Evolutionary conservation across 2,329 filamentous ascomycete genomes (phyloP).

Genomic region (Penicillium fuscoglaucum): DNA sequence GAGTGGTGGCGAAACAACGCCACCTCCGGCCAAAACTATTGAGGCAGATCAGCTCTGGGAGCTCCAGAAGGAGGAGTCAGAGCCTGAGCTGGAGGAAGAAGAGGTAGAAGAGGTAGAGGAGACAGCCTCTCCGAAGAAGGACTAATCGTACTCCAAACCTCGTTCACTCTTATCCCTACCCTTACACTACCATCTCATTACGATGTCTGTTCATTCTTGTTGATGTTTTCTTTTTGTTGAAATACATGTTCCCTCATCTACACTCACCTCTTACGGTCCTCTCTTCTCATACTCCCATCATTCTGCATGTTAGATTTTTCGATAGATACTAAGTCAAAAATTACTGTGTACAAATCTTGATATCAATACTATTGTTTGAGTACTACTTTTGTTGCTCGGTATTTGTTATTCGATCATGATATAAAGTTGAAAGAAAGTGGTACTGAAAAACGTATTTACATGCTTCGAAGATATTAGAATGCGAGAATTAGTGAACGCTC

Average conservation of each 20-base stretch:
- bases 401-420: too few species aligned
- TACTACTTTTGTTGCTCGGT: background rate
- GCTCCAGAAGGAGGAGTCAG: conserved; percentile 38
- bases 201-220: conserved; percentile 1
- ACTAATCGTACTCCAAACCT: conserved; percentile 10
- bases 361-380: background rate
- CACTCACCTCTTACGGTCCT: conserved; percentile 7
- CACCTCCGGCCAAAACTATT: conserved; percentile 36
- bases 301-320: conserved; percentile 10
- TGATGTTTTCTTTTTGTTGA: background rate
- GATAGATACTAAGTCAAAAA: conserved; percentile 19
- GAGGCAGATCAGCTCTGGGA: conserved; percentile 55
- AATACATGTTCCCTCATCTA: conserved; percentile 7
- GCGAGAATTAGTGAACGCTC: background rate
- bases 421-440: background rate
- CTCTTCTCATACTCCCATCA: conserved; percentile 9
- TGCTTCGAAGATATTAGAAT: background rate
- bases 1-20: conserved; percentile 68
- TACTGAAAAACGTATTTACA: background rate
- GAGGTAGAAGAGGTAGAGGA: conserved; percentile 27
- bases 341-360: conserved; percentile 19
- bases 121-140: conserved; percentile 15
- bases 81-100: conserved; percentile 39
- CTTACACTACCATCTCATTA: background rate
- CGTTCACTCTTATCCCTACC: background rate